Conservation (phyloP, 73 alveolate genomes). For the Urostyla sp. region DNA sequence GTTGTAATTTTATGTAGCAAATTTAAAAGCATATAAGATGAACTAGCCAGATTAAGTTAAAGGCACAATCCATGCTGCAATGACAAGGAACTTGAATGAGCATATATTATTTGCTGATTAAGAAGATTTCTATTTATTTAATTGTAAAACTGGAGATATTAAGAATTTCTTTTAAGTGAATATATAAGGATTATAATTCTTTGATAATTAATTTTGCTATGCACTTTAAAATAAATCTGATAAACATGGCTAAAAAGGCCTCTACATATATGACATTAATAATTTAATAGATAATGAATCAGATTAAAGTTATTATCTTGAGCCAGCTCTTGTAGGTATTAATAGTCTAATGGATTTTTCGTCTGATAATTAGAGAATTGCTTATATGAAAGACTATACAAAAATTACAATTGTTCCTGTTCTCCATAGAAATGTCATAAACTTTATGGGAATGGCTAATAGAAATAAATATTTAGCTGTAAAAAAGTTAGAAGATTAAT, state of each 20-base stretch:
- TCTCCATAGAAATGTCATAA: conserved; percentile 41
- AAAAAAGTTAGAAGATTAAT: conserved; percentile 24
- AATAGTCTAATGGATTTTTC: conserved; percentile 36
- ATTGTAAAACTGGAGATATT: neutral
- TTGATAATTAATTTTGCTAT: conserved; percentile 36
- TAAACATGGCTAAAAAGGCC: conserved; percentile 12
- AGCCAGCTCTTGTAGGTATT: conserved; percentile 44
- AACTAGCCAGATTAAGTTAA: neutral
- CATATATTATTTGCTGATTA: neutral
- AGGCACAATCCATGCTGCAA: conserved; percentile 15
- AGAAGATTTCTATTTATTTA: neutral
- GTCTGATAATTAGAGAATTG: conserved; percentile 44
- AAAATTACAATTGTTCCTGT: conserved; percentile 46
- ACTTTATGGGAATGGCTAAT: conserved; percentile 41
- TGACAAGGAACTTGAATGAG: neutral
- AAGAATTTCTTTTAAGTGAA: neutral
- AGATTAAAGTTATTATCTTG: conserved; percentile 14
- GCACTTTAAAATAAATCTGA: conserved; percentile 37
- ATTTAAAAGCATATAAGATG: neutral
- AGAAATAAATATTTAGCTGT: conserved; percentile 47
- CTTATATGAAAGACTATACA: conserved; percentile 31
- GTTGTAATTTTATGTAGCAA: conserved; percentile 1
- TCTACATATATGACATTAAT: conserved; percentile 26
- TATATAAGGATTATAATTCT: conserved; percentile 23
- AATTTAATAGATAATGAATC: neutral